These are phyloP conservation scores for Aristolochia fimbriata DNA, from an alignment of 164 flowering plant species.

Conservation along the genomic window DNA sequence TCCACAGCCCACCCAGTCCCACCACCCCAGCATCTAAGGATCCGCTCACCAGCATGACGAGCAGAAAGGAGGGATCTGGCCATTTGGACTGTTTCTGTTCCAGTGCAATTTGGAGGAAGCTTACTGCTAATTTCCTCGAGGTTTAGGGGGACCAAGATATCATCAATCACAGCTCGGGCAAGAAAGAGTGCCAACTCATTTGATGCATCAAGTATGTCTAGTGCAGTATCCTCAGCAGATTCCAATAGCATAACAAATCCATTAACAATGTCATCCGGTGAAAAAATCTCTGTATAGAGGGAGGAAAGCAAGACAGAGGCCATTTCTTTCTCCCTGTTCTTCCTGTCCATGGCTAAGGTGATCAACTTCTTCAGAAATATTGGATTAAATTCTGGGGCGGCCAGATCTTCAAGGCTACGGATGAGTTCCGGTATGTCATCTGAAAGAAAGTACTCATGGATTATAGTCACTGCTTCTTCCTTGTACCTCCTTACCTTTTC, in stretches of 20 bases:
- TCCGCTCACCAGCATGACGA: slow-evolving; percentile 98
- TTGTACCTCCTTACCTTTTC: slow-evolving; percentile 53
- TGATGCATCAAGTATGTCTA: slow-evolving; percentile 91
- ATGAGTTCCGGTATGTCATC: slow-evolving; percentile 96
- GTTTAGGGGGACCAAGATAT: slow-evolving; percentile 83
- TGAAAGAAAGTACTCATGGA: slow-evolving; percentile 88
- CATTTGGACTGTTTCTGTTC: slow-evolving; percentile 78
- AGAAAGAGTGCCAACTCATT: slow-evolving; percentile 83
- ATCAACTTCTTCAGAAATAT: slow-evolving; percentile 82
- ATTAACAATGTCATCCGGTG: slow-evolving; percentile 79
- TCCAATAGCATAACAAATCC: slow-evolving; percentile 92
- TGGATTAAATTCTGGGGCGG: slow-evolving; percentile 62
- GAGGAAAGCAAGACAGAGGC: slow-evolving; percentile 91
- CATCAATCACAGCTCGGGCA: slow-evolving; percentile 95
- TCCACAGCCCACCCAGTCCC: slow-evolving; percentile 99
- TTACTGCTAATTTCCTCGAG: slow-evolving; percentile 66
- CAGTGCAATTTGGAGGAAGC: slow-evolving; percentile 60
- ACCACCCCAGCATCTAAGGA: slow-evolving; percentile 97
- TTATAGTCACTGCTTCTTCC: slow-evolving; percentile 70
- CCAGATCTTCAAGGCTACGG: slow-evolving; percentile 79
- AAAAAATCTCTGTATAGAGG: slow-evolving; percentile 78
- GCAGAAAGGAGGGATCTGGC: slow-evolving; percentile 73
- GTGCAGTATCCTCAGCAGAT: slow-evolving; percentile 91
- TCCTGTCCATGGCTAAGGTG: slow-evolving; percentile 95
- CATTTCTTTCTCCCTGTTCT: slow-evolving; percentile 95